Base-by-base conservation (phyloP, 371 early-diverging fungal species). In the Batrachochytrium dendrobatidis region DNA sequence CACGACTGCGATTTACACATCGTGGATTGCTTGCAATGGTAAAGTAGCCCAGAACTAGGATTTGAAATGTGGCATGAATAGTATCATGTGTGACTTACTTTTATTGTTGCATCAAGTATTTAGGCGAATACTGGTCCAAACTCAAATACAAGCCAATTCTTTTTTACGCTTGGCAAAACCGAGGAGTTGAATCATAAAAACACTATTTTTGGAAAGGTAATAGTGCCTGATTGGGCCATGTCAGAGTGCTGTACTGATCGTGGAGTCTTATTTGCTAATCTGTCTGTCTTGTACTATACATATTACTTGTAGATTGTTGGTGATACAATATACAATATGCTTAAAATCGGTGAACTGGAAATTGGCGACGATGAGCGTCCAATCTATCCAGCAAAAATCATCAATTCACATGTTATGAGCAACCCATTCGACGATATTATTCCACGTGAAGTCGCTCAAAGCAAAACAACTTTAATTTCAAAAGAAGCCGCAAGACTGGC, bases 391-490 rank as follows among this genome's bases (percentile, higher is more conserved):
- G 83, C 86, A 18, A 76, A 75, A 49, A 80, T 96, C 50, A 75
- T 70, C 33, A 55, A 71, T 3, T 80, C 84, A 2, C 82, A 85
- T 12, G 83, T 96, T 1, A 69, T 93, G 17, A 68, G 81, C 26
- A 93, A 93, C 65, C 95, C 95, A 3, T 94, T 94, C 72, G 86
- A 91, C 44, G 95, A 96, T 67, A 93, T 96, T 50, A 73, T 86
- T 0, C 91, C 91, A 3, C 78, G 96, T 22, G 81, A 81, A n/a
- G 79, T 86, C 0, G 76, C 81, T 4, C 74, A 71, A 30, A 87
- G 88, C 51, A 69, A 66, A 17, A 69, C 68, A 34, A 3, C 4
- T 3, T 3, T 45, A 3, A 5, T 5, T 26, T 5, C 20, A 12
- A 20, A 3, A 5, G 65, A 71, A 29, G 25, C 50, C 33, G 55